Evolutionary conservation across 805 yeast genomes (phyloP).

Genomic region (Teunomyces funiuensis): DNA sequence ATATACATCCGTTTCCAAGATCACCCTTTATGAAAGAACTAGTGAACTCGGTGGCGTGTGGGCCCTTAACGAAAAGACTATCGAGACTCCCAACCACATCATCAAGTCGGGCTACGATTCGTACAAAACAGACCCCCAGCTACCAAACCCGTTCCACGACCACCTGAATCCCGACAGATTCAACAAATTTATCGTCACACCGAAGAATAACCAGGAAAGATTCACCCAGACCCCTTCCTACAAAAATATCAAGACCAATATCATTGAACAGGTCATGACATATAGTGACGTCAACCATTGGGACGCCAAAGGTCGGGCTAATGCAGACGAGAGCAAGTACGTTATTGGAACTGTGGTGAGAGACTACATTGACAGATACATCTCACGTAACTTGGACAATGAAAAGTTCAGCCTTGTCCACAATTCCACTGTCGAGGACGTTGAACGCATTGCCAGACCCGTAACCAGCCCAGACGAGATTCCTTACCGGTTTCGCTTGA

Average conservation of each 20-base stretch:
- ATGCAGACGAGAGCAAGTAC: constrained; percentile 21
- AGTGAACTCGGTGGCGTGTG: constrained; percentile 44
- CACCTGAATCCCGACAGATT: constrained; percentile 4
- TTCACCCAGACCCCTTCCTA: constrained; percentile 32
- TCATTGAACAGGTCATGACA: constrained; percentile 47
- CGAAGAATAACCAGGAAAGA: constrained; percentile 23
- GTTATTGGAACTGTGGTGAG: constrained; percentile 28
- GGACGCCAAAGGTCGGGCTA: constrained; percentile 22
- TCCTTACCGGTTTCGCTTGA: constrained; percentile 26
- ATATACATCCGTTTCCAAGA: constrained; percentile 22
- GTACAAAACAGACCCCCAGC: constrained; percentile 29
- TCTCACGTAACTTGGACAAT: constrained; percentile 18
- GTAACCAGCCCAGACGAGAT: neutral
- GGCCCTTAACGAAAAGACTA: constrained; percentile 29
- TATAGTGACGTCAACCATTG: constrained; percentile 41
- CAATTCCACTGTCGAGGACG: constrained; percentile 41
- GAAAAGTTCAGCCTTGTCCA: constrained; percentile 22
- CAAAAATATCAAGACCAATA: constrained; percentile 32
- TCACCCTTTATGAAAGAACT: constrained; percentile 44
- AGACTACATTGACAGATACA: constrained; percentile 29
- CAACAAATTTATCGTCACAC: constrained; percentile 8
- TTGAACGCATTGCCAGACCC: constrained; percentile 20
- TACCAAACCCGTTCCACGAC: constrained; percentile 23
- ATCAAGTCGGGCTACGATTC: constrained; percentile 21
- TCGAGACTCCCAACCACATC: constrained; percentile 19